phyloP scores from a whole-genome alignment of 805 yeast genomes.

The Citeromyces matritensis region DNA sequence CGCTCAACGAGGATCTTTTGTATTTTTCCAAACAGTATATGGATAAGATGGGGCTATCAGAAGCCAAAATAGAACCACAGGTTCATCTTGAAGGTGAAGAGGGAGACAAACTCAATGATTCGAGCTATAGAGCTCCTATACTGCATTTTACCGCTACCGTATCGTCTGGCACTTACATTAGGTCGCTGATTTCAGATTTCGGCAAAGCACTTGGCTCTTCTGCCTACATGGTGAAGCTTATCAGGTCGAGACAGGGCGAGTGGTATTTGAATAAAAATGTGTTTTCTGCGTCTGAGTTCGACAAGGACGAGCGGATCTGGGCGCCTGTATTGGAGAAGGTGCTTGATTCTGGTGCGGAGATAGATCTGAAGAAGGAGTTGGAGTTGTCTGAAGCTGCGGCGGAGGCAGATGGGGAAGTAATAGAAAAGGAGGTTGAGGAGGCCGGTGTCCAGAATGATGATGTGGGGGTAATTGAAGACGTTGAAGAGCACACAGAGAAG shows the following conservation, averaged over 20 bases:
- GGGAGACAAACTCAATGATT: slow-evolving; percentile 16
- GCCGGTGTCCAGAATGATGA: too few relatives aligned
- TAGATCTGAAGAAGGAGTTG: slow-evolving; percentile 23
- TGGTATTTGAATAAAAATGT: slow-evolving; percentile 69
- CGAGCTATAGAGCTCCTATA: slow-evolving; percentile 41
- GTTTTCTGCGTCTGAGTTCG: slow-evolving; percentile 53
- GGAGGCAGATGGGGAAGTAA: too few relatives aligned
- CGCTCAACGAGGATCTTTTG: slow-evolving; percentile 47
- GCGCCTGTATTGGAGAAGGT: slow-evolving; percentile 43
- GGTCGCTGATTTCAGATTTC: slow-evolving; percentile 79
- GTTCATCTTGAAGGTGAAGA: slow-evolving; percentile 21
- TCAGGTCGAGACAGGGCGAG: slow-evolving; percentile 63
- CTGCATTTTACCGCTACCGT: slow-evolving; percentile 67
- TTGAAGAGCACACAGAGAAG: too few relatives aligned
- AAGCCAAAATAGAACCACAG: slow-evolving; percentile 21
- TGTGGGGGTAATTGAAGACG: too few relatives aligned
- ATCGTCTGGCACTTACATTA: slow-evolving; percentile 89
- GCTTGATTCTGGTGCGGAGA: slow-evolving; percentile 25
- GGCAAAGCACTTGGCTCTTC: slow-evolving; percentile 71
- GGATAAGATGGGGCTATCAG: slow-evolving; percentile 23
- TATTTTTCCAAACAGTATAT: slow-evolving; percentile 43
- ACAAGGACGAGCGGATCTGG: slow-evolving; percentile 54
- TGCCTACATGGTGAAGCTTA: slow-evolving; percentile 78
- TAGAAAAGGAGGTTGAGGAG: too few relatives aligned
- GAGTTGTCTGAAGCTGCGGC: slow-evolving; percentile 1